Percentiles rank a stretch among this genome's conserved stretches.
These are phyloP conservation scores for Erigeron philadelphicus DNA, from an alignment of 140 eudicot genomes.

Conservation along the genomic window DNA sequence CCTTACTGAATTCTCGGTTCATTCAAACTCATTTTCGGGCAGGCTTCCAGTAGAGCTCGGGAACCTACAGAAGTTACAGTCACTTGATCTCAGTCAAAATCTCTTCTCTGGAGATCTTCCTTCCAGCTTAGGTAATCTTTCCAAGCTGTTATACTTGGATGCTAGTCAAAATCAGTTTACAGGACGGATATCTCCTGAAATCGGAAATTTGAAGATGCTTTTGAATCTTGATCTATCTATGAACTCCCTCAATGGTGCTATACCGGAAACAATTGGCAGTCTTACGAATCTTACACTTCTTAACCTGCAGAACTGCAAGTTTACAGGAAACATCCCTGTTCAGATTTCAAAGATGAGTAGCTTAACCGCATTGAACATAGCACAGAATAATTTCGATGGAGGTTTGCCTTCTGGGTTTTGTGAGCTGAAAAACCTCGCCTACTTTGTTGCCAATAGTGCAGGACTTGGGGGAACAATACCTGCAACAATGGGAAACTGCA, in stretches of 20 bases:
- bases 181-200: slow-evolving; percentile 47
- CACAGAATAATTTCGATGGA: slow-evolving; percentile 55
- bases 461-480: slow-evolving; percentile 72
- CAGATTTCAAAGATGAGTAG: slow-evolving; percentile 47
- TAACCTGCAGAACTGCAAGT: slow-evolving; percentile 50
- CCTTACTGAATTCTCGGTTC: slow-evolving; percentile 63
- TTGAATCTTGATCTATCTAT: slow-evolving; percentile 55
- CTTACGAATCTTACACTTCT: slow-evolving; percentile 38
- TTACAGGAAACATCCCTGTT: slow-evolving; percentile 61
- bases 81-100: slow-evolving; percentile 68
- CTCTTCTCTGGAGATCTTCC: slow-evolving; percentile 69
- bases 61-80: slow-evolving; percentile 39
- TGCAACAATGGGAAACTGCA: slow-evolving; percentile 64
- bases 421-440: slow-evolving; percentile 49
- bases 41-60: slow-evolving; percentile 71
- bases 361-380: slow-evolving; percentile 56
- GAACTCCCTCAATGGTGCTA: slow-evolving; percentile 50
- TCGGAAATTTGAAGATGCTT: slow-evolving; percentile 54
- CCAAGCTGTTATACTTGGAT: slow-evolving; percentile 51
- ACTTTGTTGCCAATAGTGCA: slow-evolving; percentile 52
- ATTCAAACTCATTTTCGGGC: slow-evolving; percentile 59
- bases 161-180: slow-evolving; percentile 57
- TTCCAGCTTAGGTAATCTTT: slow-evolving; percentile 49
- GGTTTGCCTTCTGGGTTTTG: slow-evolving; percentile 65
- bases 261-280: slow-evolving; percentile 54